These are phyloP conservation scores for Saturnispora saitoi DNA, from an alignment of 805 yeast species.

Conservation along the genomic window DNA sequence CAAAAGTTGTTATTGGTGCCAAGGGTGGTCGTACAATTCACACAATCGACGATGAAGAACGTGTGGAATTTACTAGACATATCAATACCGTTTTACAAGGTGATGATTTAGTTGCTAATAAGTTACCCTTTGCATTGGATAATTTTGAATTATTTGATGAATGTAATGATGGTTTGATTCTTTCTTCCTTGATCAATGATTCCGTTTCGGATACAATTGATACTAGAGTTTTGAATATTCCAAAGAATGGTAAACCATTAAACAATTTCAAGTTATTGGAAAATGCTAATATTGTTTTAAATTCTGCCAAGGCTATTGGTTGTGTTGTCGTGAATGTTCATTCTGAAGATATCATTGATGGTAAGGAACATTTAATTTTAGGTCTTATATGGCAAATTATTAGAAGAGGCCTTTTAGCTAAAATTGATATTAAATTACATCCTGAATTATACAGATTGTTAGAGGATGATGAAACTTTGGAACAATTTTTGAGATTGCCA, in stretches of 20 bases:
- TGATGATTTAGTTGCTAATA: conserved; percentile 72
- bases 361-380: conserved; percentile 83
- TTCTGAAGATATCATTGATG: conserved; percentile 88
- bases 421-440: conserved; percentile 91
- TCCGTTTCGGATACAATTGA: conserved; percentile 98
- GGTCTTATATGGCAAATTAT: conserved; percentile 97
- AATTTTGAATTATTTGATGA: conserved; percentile 95
- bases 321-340: conserved; percentile 97
- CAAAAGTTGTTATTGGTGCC: conserved; percentile 72
- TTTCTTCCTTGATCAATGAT: conserved; percentile 91
- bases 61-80: conserved; percentile 92
- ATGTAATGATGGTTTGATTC: conserved; percentile 87
- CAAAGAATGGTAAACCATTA: conserved; percentile 69
- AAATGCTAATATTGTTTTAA: conserved; percentile 94
- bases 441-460: conserved; percentile 92
- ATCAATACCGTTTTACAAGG: conserved; percentile 88
- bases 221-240: conserved; percentile 89
- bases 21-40: conserved; percentile 80
- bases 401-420: conserved; percentile 88
- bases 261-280: conserved; percentile 94
- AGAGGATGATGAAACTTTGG: conserved; percentile 95
- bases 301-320: conserved; percentile 98
- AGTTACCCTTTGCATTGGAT: conserved; percentile 88
- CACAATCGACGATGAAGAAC: conserved; percentile 94
- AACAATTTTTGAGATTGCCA: conserved; percentile 91